Evolutionary conservation across 2,329 filamentous ascomycete species (phyloP).

Genomic region (Colletotrichum somersetense): DNA sequence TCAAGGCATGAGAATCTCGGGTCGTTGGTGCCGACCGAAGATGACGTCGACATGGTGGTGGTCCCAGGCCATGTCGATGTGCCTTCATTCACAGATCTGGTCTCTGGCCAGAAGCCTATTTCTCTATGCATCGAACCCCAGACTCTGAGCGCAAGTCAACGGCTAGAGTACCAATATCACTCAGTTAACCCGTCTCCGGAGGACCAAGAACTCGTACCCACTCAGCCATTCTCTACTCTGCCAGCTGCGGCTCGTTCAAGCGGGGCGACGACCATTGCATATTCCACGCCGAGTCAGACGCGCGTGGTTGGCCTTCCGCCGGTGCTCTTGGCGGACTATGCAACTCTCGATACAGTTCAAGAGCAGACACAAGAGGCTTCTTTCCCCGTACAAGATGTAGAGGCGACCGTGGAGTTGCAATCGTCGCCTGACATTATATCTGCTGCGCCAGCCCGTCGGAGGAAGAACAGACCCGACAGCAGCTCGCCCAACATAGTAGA

Average conservation of each 20-base stretch:
- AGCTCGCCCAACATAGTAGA: not conserved
- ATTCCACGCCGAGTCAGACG: constrained; percentile 52
- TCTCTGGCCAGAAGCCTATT: constrained; percentile 34
- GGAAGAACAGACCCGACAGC: constrained; percentile 15
- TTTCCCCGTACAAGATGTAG: not conserved
- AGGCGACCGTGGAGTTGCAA: constrained; percentile 11
- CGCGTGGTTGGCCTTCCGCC: not conserved
- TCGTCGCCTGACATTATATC: constrained; percentile 45
- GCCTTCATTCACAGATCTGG: constrained; percentile 15
- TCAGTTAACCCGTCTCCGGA: constrained; percentile 45
- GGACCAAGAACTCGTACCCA: constrained; percentile 18
- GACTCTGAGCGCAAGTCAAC: constrained; percentile 54
- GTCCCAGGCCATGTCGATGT: constrained; percentile 40
- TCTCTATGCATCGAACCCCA: constrained; percentile 52
- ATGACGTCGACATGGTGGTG: constrained; percentile 45
- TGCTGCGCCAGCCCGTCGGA: constrained; percentile 32
- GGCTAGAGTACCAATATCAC: constrained; percentile 55
- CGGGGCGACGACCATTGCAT: constrained; percentile 51
- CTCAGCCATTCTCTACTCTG: constrained; percentile 33
- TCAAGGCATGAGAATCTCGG: not conserved
- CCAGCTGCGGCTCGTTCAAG: constrained; percentile 45
- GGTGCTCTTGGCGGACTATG: constrained; percentile 12
- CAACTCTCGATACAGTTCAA: not conserved
- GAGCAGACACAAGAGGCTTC: constrained; percentile 1
- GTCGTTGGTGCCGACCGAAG: constrained; percentile 12